Percentiles rank a stretch among this genome's conserved stretches.
phyloP scores from a whole-genome alignment of 768 basidiomycete species.

The Suillus placidus region DNA sequence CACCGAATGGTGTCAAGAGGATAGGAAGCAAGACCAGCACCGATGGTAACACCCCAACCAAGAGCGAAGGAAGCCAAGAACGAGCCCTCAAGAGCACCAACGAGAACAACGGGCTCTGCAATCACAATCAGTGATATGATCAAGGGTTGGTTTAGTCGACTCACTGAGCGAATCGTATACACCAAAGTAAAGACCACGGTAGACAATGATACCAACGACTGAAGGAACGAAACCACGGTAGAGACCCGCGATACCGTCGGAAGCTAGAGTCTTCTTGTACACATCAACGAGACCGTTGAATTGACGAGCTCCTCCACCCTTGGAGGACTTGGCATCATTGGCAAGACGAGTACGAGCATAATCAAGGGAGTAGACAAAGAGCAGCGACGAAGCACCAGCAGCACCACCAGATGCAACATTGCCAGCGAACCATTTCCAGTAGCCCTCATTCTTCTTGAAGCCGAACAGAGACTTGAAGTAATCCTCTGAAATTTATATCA shows the following conservation, averaged over 20 bases:
- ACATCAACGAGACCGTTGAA: slow-evolving; percentile 99
- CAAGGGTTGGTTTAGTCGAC: slow-evolving; percentile 33
- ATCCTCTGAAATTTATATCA: slow-evolving; percentile 58
- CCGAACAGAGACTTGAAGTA: slow-evolving; percentile 99
- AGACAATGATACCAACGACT: slow-evolving; percentile 98
- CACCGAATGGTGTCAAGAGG: slow-evolving; percentile 91
- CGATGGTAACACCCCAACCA: slow-evolving; percentile 99
- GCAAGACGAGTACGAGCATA: slow-evolving; percentile 99
- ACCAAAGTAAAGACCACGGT: slow-evolving; percentile 99
- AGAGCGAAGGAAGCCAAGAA: slow-evolving; percentile 97
- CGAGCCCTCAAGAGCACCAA: slow-evolving; percentile 92
- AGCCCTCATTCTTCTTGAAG: slow-evolving; percentile 97
- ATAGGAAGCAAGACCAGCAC: slow-evolving; percentile 98
- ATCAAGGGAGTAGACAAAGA: slow-evolving; percentile 99
- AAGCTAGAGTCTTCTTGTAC: slow-evolving; percentile 95
- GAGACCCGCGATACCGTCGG: slow-evolving; percentile 97
- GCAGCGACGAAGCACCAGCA: slow-evolving; percentile 96
- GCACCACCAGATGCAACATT: slow-evolving; percentile 99
- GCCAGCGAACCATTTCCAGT: slow-evolving; percentile 98
- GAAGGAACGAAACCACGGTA: slow-evolving; percentile 99
- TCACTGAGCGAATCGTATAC: slow-evolving; percentile 91
- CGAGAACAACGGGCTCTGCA: slow-evolving; percentile 94
- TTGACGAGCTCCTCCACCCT: slow-evolving; percentile 90
- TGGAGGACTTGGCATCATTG: slow-evolving; percentile 95
- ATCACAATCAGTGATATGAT: slow-evolving; percentile 28